A percentile compares a stretch with the other conserved stretches of the same genome.
Conservation (phyloP, 2,329 filamentous ascomycete species). For the Ilyonectria mors-panacis region DNA sequence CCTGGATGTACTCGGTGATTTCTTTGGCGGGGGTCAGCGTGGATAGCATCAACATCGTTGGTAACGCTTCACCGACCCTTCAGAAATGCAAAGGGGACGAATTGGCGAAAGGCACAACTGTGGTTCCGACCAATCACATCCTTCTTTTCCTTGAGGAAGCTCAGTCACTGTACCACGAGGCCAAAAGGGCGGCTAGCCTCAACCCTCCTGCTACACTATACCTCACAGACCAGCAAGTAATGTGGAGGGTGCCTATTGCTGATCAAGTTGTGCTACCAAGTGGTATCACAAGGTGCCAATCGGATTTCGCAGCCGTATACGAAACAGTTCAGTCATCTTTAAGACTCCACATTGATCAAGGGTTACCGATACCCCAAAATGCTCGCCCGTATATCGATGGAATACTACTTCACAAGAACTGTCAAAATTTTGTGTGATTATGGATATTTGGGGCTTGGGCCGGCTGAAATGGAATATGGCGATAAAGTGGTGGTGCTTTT, state of each 20-base stretch:
- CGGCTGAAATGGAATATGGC: slow-evolving; percentile 10
- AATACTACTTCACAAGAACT: background rate
- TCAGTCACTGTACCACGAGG: background rate
- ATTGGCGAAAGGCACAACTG: background rate
- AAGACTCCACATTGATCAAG: background rate
- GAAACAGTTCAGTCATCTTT: background rate
- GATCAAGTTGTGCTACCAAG: background rate
- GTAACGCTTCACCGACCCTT: background rate
- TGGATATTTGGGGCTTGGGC: slow-evolving; percentile 23
- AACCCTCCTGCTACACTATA: no score
- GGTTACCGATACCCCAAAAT: background rate
- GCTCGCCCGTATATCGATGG: background rate
- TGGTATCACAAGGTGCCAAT: background rate
- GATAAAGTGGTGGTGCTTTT: slow-evolving; percentile 21
- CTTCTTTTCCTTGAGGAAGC: slow-evolving; percentile 3
- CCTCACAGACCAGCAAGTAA: background rate
- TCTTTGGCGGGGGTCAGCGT: background rate
- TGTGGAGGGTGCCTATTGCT: slow-evolving; percentile 9
- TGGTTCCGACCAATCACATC: background rate
- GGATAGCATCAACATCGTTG: background rate
- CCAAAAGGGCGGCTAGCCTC: background rate
- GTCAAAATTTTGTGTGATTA: slow-evolving; percentile 11
- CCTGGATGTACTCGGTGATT: background rate
- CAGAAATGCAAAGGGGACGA: background rate
- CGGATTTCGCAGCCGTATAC: background rate